Evolutionary conservation across 2,329 filamentous ascomycete genomes (phyloP).

Genomic region (Albifimbria verrucaria): DNA sequence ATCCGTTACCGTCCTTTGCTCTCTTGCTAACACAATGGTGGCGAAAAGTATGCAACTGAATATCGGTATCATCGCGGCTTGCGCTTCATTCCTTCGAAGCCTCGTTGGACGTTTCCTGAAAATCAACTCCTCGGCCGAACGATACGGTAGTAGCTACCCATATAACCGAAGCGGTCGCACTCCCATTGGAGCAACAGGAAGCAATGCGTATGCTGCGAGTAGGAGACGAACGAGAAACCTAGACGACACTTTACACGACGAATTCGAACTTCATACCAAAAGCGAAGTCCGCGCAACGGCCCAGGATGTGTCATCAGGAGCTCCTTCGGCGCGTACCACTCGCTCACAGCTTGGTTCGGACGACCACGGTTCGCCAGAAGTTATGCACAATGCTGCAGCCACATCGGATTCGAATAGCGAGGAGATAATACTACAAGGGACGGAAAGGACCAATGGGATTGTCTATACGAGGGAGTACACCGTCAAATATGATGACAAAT

Average conservation of each 20-base stretch:
- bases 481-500: not conserved
- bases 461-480: not conserved
- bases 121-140: constrained; percentile 12
- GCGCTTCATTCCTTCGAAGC: constrained; percentile 21
- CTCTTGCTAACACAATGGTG: not conserved
- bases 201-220: not conserved
- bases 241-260: not conserved
- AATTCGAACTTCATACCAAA: constrained; percentile 7
- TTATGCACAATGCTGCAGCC: not conserved
- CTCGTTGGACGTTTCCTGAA: constrained; percentile 18
- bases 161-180: constrained; percentile 6
- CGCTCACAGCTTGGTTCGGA: not conserved
- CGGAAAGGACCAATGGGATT: not conserved
- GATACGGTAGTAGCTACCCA: constrained; percentile 4
- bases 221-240: not conserved
- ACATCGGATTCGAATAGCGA: not conserved
- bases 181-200: not conserved
- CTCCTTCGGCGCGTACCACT: not conserved
- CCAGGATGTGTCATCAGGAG: not conserved
- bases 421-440: not conserved
- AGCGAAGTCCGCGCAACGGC: not conserved
- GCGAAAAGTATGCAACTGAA: constrained; percentile 19
- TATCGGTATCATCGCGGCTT: constrained; percentile 23
- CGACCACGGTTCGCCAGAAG: not conserved
- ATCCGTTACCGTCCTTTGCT: not conserved